A percentile compares a stretch with the other conserved stretches of the same genome.
phyloP scores from a whole-genome alignment of 1,139 yeast genomes.

The Geotrichum carabidarum region DNA sequence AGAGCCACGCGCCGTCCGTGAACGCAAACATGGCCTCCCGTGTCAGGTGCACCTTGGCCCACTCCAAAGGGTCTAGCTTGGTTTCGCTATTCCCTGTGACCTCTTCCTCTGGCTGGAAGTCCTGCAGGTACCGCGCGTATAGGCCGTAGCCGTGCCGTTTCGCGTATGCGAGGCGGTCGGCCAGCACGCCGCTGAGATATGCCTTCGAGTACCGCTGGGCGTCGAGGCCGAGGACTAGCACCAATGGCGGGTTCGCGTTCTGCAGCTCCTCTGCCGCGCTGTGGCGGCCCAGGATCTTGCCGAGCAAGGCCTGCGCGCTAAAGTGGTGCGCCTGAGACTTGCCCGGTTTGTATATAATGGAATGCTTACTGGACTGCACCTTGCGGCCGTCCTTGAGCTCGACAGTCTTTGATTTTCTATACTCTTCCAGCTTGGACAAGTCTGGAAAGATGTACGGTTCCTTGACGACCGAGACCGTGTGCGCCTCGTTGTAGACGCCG shows the following conservation, averaged over 20 bases:
- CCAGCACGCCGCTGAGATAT: constrained; percentile 52
- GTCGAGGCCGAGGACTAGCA: constrained; percentile 32
- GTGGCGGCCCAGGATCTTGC: not conserved
- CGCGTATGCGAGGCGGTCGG: constrained; percentile 79
- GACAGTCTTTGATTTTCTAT: constrained; percentile 31
- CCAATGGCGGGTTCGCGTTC: constrained; percentile 21
- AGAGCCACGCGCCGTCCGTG: constrained; percentile 78
- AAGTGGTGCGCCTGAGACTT: constrained; percentile 10
- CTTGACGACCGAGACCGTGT: constrained; percentile 22
- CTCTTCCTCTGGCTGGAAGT: constrained; percentile 52
- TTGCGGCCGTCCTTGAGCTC: constrained; percentile 27
- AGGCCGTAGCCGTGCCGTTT: constrained; percentile 68
- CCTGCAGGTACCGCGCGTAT: constrained; percentile 78
- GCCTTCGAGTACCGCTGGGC: constrained; percentile 28
- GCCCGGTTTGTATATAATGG: constrained; percentile 23
- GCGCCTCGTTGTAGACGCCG: constrained; percentile 27
- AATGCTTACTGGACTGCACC: constrained; percentile 28
- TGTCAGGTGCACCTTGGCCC: constrained; percentile 58
- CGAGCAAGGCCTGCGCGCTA: constrained; percentile 8
- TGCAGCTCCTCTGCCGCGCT: constrained; percentile 11
- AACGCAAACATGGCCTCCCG: constrained; percentile 88
- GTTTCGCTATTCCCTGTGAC: constrained; percentile 26
- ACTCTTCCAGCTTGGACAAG: constrained; percentile 28
- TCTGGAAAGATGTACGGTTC: constrained; percentile 31
- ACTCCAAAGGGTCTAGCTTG: constrained; percentile 34